Conservation (phyloP, 768 basidiomycete genomes). For the Xerocomellus amylosporus region DNA sequence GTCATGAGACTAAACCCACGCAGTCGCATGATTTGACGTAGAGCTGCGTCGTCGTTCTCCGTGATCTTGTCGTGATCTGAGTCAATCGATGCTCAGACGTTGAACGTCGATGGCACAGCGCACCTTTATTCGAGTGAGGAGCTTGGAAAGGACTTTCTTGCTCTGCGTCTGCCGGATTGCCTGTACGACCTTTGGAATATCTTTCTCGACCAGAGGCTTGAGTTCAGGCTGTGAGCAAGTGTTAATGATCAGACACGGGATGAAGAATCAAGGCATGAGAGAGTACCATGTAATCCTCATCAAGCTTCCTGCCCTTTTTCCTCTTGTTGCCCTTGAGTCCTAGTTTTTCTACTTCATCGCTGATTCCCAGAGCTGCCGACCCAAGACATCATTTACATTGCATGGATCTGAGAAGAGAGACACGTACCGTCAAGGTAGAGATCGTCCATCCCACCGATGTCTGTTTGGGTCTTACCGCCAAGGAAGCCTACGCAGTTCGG, state of each 20-base stretch:
- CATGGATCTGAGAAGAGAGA: background rate
- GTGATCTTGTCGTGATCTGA: slow-evolving; percentile 59
- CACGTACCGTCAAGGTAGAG: slow-evolving; percentile 81
- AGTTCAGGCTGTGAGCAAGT: slow-evolving; percentile 58
- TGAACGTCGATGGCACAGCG: background rate
- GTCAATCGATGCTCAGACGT: background rate
- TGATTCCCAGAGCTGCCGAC: slow-evolving; percentile 80
- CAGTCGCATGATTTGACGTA: slow-evolving; percentile 84
- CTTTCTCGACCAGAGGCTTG: slow-evolving; percentile 69
- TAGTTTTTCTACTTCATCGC: slow-evolving; percentile 80
- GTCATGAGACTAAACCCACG: slow-evolving; percentile 93
- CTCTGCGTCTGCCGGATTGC: slow-evolving; percentile 87
- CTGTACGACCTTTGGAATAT: slow-evolving; percentile 88
- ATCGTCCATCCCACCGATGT: slow-evolving; percentile 92
- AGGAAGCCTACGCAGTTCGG: slow-evolving; percentile 93
- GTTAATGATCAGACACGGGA: background rate
- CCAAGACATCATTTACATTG: background rate
- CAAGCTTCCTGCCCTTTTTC: slow-evolving; percentile 89
- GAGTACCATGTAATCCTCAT: slow-evolving; percentile 87
- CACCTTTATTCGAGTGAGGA: slow-evolving; percentile 85
- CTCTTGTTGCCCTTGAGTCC: slow-evolving; percentile 86
- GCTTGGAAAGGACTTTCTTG: slow-evolving; percentile 74
- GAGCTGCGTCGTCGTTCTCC: slow-evolving; percentile 66
- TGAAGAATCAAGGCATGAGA: background rate
- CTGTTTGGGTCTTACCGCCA: slow-evolving; percentile 98